Evolutionary conservation across 306 rosid genomes (phyloP), one percentile per base, ranked within the genome.

Genomic region (Chamaecrista fasciculata): DNA sequence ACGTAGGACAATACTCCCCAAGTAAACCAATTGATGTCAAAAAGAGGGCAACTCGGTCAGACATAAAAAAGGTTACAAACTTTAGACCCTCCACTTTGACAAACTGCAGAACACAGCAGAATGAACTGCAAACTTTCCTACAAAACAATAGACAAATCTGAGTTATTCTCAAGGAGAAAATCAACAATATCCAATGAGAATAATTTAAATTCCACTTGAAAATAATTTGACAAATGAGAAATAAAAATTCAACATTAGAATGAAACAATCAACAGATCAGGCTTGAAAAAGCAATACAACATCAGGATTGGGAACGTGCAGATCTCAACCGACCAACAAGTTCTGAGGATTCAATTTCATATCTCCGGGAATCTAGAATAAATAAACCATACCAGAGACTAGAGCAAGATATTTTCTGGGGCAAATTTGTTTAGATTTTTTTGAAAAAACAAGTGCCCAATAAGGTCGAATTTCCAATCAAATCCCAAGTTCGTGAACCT

Each of bases 11-110:
- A 49, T 86, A 86, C 67, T 83, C 91, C 49, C 89, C 91, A 31
- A 86, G 88, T 61, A 81, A 86, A 42, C 88, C 88, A 67, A 86
- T 79, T 29, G 85, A 81, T 64, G 62, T 76, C 85, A 84, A 81
- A 83, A 79, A 81, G 80, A 71, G 73, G 73, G 80, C 52, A 72
- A 73, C 83, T 77, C 76, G 83, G 71, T 86, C 88, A 81, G 91
- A 83, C 91, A 86, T 86, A 86, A 86, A 86, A 86, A 64, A 82
- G 59, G 86, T 34, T 81, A 68, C 86, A 76, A 79, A 79, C 83
- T 74, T 81, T 50, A 79, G 81, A 60, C 73, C 23, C 88, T 86
- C 84, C 82, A 81, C 86, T 76, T 85, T 78, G 76, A 67, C 24
- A n/a, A 78, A 69, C 56, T 61, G 75, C 80, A 16, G 65, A 56